Conservation (phyloP, 2,329 filamentous ascomycete species). For the Colletotrichum sp. region DNA sequence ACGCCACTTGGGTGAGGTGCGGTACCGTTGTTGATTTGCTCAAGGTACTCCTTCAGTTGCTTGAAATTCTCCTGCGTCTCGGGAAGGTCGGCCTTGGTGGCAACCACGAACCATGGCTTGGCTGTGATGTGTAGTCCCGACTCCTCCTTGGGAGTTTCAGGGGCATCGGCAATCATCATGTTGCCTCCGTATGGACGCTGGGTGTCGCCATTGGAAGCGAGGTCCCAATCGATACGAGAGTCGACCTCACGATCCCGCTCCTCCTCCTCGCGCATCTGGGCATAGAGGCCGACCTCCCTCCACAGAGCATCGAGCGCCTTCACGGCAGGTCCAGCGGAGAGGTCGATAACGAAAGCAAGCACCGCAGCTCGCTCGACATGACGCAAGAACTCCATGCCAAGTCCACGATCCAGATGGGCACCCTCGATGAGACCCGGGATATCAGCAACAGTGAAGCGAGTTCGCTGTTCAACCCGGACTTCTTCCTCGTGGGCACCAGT, state of each 20-base stretch:
- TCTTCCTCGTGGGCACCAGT: slow-evolving; percentile 42
- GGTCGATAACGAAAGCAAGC: slow-evolving; percentile 91
- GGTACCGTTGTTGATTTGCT: slow-evolving; percentile 64
- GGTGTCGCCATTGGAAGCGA: slow-evolving; percentile 49
- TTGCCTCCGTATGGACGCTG: slow-evolving; percentile 7
- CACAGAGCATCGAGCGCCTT: slow-evolving; percentile 81
- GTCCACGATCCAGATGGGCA: slow-evolving; percentile 88
- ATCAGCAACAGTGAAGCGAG: slow-evolving; percentile 91
- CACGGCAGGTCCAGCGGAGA: slow-evolving; percentile 80
- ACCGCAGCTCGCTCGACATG: slow-evolving; percentile 95
- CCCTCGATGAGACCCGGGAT: slow-evolving; percentile 94
- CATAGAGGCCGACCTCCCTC: slow-evolving; percentile 90
- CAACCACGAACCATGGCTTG: slow-evolving; percentile 97
- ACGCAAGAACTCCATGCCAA: slow-evolving; percentile 89
- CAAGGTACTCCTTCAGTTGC: slow-evolving; percentile 73
- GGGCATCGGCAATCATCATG: slow-evolving; percentile 34
- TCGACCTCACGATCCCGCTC: slow-evolving; percentile 70
- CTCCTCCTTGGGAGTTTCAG: slow-evolving; percentile 25
- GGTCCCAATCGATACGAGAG: slow-evolving; percentile 60
- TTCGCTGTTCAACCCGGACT: slow-evolving; percentile 62
- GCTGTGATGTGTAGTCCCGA: slow-evolving; percentile 76
- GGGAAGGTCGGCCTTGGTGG: slow-evolving; percentile 87
- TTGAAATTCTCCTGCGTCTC: slow-evolving; percentile 80
- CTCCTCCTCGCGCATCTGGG: slow-evolving; percentile 75
- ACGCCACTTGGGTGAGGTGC: slow-evolving; percentile 76